These are phyloP conservation scores for Candolleomyces efflorescens DNA, from an alignment of 768 basidiomycete genomes.

Conservation along the genomic window DNA sequence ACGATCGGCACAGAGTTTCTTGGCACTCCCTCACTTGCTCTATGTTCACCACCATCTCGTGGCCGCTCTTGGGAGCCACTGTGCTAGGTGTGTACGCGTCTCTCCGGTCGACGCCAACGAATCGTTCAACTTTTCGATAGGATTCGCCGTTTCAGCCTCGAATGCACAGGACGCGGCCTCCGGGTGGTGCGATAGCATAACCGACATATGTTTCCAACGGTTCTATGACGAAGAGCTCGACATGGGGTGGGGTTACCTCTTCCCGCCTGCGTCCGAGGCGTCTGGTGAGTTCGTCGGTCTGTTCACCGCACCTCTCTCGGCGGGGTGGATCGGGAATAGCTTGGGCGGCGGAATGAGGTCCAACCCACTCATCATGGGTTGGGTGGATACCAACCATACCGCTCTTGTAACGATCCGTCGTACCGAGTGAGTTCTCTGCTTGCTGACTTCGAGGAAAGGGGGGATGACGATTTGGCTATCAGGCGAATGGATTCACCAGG, in stretches of 20 bases:
- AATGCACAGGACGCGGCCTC: too few relatives aligned
- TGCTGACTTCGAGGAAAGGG: not conserved
- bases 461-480: not conserved
- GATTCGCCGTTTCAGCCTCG: too few relatives aligned
- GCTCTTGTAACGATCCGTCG: not conserved
- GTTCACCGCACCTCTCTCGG: slow-evolving; percentile 2
- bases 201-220: slow-evolving; percentile 6
- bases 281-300: slow-evolving; percentile 5
- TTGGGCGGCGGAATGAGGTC: slow-evolving; percentile 6
- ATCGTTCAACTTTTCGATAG: too few relatives aligned
- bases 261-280: not conserved
- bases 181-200: not conserved
- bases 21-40: too few relatives aligned
- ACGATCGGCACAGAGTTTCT: too few relatives aligned
- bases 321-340: slow-evolving; percentile 7
- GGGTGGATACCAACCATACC: not conserved
- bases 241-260: slow-evolving; percentile 4
- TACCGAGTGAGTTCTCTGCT: not conserved
- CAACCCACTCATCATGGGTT: slow-evolving; percentile 4
- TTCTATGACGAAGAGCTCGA: slow-evolving; percentile 3
- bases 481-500: not conserved
- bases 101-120: not conserved
- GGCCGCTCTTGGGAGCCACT: too few relatives aligned
- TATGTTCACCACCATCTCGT: too few relatives aligned
- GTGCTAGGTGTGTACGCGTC: not conserved